These are phyloP conservation scores for Dactylellina parvicollis DNA, from an alignment of 2,329 filamentous ascomycete species.

Conservation along the genomic window DNA sequence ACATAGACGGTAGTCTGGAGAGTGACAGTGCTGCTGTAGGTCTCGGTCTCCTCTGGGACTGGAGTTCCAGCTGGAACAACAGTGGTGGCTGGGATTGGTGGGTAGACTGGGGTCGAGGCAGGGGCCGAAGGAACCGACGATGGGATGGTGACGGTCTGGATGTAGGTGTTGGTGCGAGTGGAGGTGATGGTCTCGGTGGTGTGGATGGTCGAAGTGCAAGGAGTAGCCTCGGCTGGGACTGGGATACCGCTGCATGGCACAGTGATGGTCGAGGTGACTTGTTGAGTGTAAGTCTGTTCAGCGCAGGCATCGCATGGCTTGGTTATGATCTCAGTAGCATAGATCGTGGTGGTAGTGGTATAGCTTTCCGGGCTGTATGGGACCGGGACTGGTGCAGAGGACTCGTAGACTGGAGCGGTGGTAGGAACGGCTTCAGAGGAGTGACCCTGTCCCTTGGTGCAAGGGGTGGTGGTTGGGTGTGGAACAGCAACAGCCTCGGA, in stretches of 20 bases:
- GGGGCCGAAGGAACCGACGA: conserved; percentile 14
- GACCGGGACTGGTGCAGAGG: not conserved
- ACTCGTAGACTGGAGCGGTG: conserved; percentile 5
- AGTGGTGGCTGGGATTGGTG: conserved; percentile 32
- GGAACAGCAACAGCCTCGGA: conserved; percentile 5
- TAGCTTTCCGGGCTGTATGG: conserved; percentile 30
- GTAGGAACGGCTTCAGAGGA: conserved; percentile 27
- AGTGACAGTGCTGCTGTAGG: conserved; percentile 48
- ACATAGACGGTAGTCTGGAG: conserved; percentile 45
- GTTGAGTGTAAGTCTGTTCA: conserved; percentile 39
- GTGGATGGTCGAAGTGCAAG: conserved; percentile 31
- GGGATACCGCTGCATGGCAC: conserved; percentile 37
- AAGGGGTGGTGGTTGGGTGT: conserved; percentile 14
- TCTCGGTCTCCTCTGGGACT: conserved; percentile 43
- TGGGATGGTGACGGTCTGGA: conserved; percentile 34
- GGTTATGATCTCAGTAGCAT: conserved; percentile 32
- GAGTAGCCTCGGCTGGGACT: conserved; percentile 21
- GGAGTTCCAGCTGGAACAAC: conserved; percentile 17
- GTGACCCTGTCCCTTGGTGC: conserved; percentile 33
- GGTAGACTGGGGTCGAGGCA: conserved; percentile 34
- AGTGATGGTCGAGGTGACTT: conserved; percentile 26
- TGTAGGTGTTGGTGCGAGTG: conserved; percentile 39
- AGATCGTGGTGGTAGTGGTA: conserved; percentile 31
- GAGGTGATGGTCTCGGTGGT: conserved; percentile 44
- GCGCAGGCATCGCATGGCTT: conserved; percentile 45